These are phyloP conservation scores for Backusella sp. DNA, from an alignment of 192 early-diverging fungal species.

Conservation along the genomic window DNA sequence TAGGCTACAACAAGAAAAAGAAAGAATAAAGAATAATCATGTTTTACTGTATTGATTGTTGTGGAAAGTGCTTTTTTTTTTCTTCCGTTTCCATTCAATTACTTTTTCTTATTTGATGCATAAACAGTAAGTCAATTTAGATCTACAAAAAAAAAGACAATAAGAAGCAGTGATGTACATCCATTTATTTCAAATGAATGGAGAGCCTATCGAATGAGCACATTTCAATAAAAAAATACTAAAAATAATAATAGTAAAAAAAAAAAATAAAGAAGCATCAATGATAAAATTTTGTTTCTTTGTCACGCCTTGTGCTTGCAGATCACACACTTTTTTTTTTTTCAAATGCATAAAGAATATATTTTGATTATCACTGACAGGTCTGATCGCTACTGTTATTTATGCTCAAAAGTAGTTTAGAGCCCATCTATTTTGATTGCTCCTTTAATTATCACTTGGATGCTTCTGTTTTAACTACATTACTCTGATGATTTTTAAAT, in stretches of 20 bases:
- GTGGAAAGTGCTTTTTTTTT: neutral
- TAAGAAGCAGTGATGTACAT: neutral
- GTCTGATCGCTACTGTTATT: neutral
- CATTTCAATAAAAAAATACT: neutral
- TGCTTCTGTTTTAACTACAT: neutral
- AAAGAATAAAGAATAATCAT: neutral
- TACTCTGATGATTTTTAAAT: neutral
- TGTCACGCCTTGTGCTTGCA: neutral
- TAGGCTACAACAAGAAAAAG: no score
- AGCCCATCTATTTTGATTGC: neutral
- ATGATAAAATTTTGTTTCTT: neutral
- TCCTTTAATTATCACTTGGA: neutral
- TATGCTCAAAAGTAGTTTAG: neutral
- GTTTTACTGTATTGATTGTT: no score
- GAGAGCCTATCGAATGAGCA: neutral
- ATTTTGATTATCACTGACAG: neutral
- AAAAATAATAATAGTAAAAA: neutral
- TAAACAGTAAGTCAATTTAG: neutral
- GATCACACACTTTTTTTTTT: neutral
- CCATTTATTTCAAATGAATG: neutral
- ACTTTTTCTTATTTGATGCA: neutral
- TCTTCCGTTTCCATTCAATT: neutral
- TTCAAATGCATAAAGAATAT: neutral
- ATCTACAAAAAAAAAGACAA: neutral
- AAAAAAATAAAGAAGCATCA: neutral